Base-by-base conservation (phyloP, 176 grass and related monocot genomes). In the Paspalum vaginatum region DNA sequence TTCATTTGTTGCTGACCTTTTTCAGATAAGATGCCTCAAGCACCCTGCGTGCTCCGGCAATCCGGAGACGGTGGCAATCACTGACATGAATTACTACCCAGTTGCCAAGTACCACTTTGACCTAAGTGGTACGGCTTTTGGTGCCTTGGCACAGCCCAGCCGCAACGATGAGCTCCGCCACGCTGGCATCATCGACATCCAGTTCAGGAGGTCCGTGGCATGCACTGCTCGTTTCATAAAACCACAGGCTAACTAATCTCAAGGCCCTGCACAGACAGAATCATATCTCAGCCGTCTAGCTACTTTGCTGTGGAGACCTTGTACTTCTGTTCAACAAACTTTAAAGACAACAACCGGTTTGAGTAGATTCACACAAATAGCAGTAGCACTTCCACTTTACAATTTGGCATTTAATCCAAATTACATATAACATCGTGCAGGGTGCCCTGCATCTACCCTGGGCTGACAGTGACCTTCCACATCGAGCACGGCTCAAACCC, bases 41-140 rank as follows among this genome's bases (percentile, higher is more conserved):
- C 70, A 96, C 68, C 48, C 76, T 0, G 82, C 90, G 0, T 92
- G 90, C 87, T 92, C 90, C 0, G 85, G 90, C 1, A 63, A 32
- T 25, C 16, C 90, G 16, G 83, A 88, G 85, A 91, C 83, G 15
- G 77, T 96, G 46, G 44, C 78, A 42, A 92, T 88, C 60, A 86
- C 90, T 0, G 90, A 96, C 90, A 82, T 86, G 79, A 92, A 91
- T 61, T 89, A 89, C 73, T 89, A 53, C 44, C 87, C 87, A 0
- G 51, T 87, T 38, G 87, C 85, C 4, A 79, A 45, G 18, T 91
- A 52, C 82, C 93, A 96, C 74, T 92, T 96, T 72, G 93, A 92
- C 75, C 88, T 96, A 40, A 90, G 85, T 55, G 56, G 56, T 11
- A 59, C 21, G 4, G 56, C 56, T 9, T 25, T 59, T 59, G 56